Percentiles rank a stretch among this genome's conserved stretches.
Conservation (phyloP, 345 rosid genomes). For the Geranium rotundifolium region DNA sequence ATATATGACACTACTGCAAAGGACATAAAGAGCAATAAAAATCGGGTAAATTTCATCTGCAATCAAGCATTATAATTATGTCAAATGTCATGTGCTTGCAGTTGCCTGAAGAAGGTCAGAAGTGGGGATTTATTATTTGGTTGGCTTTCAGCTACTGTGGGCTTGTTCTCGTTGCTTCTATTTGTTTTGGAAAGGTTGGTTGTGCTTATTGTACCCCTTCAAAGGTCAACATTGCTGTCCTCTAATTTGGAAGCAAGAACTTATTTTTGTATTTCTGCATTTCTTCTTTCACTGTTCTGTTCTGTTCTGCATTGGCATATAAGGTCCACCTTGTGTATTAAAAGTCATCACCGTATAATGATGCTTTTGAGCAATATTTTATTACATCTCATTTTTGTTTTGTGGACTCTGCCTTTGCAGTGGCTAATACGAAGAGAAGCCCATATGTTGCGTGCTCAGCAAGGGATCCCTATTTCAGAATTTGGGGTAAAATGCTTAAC, state of each 20-base stretch:
- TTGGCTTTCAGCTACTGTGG: conserved; percentile 90
- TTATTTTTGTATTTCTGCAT: not conserved
- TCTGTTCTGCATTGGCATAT: not conserved
- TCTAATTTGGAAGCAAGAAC: not conserved
- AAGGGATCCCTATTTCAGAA: conserved; percentile 93
- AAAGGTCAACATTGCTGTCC: not conserved
- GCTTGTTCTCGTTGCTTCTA: conserved; percentile 72
- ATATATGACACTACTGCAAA: not conserved
- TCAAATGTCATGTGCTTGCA: conserved; percentile 14
- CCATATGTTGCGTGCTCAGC: conserved; percentile 73
- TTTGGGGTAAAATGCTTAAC: conserved; percentile 51
- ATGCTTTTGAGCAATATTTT: not conserved
- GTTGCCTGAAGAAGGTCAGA: conserved; percentile 94
- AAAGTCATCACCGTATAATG: not conserved
- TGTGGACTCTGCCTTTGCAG: conserved; percentile 26
- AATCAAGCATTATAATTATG: conserved; percentile 4
- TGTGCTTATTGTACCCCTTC: not conserved
- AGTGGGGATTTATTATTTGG: conserved; percentile 98
- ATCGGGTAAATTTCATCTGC: not conserved
- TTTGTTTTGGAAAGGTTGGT: conserved; percentile 69
- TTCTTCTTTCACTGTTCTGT: conserved; percentile 1
- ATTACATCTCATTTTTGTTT: conserved; percentile 5
- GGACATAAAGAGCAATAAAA: not conserved
- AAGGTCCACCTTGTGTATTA: not conserved
- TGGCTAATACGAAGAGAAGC: conserved; percentile 88